Conservation (phyloP, 2,329 filamentous ascomycete species). For the Neofusicoccum ribis region DNA sequence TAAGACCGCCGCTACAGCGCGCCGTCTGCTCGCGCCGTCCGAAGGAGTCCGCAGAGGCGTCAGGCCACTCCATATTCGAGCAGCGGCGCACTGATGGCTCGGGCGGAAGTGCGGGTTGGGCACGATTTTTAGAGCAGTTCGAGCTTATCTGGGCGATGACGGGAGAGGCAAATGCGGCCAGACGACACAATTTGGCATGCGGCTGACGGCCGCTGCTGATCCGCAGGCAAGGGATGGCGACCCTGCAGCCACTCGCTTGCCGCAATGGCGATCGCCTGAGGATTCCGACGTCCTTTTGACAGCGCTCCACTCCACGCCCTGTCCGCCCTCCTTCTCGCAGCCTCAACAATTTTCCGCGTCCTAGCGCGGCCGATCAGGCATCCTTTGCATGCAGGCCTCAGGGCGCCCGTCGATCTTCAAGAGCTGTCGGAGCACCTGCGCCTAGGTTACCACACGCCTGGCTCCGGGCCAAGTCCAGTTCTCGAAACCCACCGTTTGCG, state of each 20-base stretch:
- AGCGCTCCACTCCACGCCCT: neutral
- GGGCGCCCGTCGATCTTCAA: no score
- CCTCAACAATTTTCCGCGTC: neutral
- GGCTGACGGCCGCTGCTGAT: neutral
- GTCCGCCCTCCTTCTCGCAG: neutral
- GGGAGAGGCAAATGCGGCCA: neutral
- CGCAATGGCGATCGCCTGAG: neutral
- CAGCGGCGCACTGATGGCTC: neutral
- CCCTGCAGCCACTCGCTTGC: no score
- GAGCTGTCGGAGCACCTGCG: no score
- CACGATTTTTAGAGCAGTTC: no score
- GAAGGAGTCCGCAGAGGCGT: no score
- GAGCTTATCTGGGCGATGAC: neutral
- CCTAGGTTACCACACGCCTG: no score
- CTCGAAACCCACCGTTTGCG: no score
- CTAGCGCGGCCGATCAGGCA: no score
- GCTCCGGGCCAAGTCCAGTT: no score
- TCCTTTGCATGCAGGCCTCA: no score
- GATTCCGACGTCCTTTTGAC: neutral
- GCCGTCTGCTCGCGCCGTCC: neutral
- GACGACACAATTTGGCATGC: neutral
- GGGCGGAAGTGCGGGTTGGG: slow-evolving; percentile 4
- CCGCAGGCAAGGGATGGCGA: neutral
- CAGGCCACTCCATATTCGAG: neutral
- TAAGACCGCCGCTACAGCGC: no score